Evolutionary conservation across 2,329 filamentous ascomycete species (phyloP).

Genomic region (Venturia nashicola): DNA sequence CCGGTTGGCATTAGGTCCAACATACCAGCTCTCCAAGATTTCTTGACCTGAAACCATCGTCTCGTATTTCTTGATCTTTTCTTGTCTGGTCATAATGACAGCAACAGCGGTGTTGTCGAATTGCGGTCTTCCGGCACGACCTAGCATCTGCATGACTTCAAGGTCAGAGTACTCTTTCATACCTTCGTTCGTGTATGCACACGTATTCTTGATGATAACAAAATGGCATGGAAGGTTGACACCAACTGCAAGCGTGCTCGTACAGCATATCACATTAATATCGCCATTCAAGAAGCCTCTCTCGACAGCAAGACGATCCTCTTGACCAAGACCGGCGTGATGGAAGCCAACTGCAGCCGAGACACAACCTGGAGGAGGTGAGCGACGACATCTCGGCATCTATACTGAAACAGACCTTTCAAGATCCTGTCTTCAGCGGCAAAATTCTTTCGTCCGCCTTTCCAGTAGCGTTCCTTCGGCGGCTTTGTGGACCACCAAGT

Average conservation of each 20-base stretch:
- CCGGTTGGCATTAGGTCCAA: background rate
- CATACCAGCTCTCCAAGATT: conserved; percentile 56
- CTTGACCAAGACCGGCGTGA: conserved; percentile 58
- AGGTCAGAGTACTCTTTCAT: conserved; percentile 65
- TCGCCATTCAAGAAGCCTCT: conserved; percentile 55
- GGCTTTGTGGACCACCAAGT: conserved; percentile 48
- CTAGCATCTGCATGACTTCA: conserved; percentile 85
- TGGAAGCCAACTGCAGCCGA: conserved; percentile 63
- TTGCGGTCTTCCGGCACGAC: conserved; percentile 70
- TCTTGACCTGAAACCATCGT: conserved; percentile 63
- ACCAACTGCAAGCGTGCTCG: conserved; percentile 71
- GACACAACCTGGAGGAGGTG: conserved; percentile 26
- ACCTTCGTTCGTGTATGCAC: conserved; percentile 43
- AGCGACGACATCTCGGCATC: background rate
- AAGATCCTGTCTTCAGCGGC: conserved; percentile 27
- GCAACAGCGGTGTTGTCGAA: conserved; percentile 67
- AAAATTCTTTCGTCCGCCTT: conserved; percentile 39
- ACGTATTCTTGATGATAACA: conserved; percentile 72
- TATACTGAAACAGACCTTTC: background rate
- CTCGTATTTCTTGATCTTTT: conserved; percentile 55
- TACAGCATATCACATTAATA: conserved; percentile 76
- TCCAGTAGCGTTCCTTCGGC: conserved; percentile 49
- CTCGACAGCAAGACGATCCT: conserved; percentile 56
- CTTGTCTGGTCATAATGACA: conserved; percentile 64
- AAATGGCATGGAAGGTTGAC: conserved; percentile 76